A percentile compares a stretch with the other conserved stretches of the same genome.
Conservation (phyloP, 176 grass and related monocot species). For the Stipa capillata region DNA sequence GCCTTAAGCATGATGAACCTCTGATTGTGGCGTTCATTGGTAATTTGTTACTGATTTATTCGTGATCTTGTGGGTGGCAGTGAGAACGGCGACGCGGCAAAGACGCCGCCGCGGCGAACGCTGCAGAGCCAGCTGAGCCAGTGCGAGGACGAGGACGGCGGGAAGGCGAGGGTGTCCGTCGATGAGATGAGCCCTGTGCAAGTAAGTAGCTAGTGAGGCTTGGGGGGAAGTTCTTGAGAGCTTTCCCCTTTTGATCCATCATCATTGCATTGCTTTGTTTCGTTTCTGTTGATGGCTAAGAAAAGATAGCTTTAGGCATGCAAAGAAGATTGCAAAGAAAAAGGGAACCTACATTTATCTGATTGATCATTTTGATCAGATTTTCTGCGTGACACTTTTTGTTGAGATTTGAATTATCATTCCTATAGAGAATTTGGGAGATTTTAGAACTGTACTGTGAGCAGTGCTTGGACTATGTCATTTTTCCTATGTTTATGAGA, state of each 20-base stretch:
- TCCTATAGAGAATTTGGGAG: not conserved
- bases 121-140: constrained; percentile 70
- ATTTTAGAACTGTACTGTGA: constrained; percentile 18
- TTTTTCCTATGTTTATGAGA: constrained; percentile 3
- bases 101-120: constrained; percentile 28
- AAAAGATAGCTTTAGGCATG: constrained; percentile 38
- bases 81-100: constrained; percentile 33
- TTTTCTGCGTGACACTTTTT: constrained; percentile 10
- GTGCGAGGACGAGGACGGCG: constrained; percentile 45
- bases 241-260: constrained; percentile 16
- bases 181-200: constrained; percentile 55
- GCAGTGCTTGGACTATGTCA: not conserved
- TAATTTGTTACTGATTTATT: constrained; percentile 21
- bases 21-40: not conserved
- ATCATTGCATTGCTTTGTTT: constrained; percentile 31
- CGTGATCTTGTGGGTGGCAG: constrained; percentile 21
- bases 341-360: constrained; percentile 13
- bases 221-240: constrained; percentile 4
- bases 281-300: constrained; percentile 31
- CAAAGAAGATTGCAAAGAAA: constrained; percentile 25
- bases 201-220: constrained; percentile 30
- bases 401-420: constrained; percentile 21
- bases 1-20: constrained; percentile 5
- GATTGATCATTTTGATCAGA: constrained; percentile 2
- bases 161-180: constrained; percentile 26